Base-by-base conservation (phyloP, 768 basidiomycete species). In the Hericium erinaceus region DNA sequence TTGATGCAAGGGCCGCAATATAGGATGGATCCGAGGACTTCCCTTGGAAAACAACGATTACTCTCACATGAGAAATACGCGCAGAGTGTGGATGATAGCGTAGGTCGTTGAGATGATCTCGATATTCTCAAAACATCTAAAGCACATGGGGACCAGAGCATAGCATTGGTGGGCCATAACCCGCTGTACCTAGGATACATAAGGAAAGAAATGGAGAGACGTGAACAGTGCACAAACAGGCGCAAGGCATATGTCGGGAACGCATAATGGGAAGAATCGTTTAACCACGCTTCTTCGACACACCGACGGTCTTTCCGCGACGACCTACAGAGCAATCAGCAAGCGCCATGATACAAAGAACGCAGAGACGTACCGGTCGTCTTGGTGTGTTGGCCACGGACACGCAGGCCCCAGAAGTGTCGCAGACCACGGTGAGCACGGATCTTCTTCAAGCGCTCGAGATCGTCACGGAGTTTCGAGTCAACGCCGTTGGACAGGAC, bases 401-500 rank as follows among this genome's bases (percentile, higher is more conserved):
- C 97, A 68, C 95, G 87, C 62, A 95, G 78, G 65, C 95, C 95
- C 88, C 92, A 91, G 81, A 80, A 91, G 71, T 94, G 92, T 71
- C 92, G 79, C 62, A 95, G 79, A 71, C 92, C 93, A 75, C 93
- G 87, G 72, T 99, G 95, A 48, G 93, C 90, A 64, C 95, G 85
- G 71, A 99, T 99, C 82, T 98, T 98, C 87, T 98, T 99, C 74
- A 99, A 75, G 57, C 97, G 81, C 80, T 99, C 97, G 61, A 99
- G 79, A 72, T 99, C 97, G 40, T 98, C 97, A 75, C 97, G 92
- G 63, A 98, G 80, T 77, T 98, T 98, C 59, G 93, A 95, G 80
- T 98, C 97, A 52, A 99, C 91, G 64, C 82, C 83, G 77, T 98
- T 98, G 58, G 97, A 97, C 56, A 99, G 78, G 57, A 97, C 88